Percentiles rank a stretch among this genome's conserved stretches.
Conservation (phyloP, 1,284 basidiomycete genomes). For the Ustilago loliicola region DNA sequence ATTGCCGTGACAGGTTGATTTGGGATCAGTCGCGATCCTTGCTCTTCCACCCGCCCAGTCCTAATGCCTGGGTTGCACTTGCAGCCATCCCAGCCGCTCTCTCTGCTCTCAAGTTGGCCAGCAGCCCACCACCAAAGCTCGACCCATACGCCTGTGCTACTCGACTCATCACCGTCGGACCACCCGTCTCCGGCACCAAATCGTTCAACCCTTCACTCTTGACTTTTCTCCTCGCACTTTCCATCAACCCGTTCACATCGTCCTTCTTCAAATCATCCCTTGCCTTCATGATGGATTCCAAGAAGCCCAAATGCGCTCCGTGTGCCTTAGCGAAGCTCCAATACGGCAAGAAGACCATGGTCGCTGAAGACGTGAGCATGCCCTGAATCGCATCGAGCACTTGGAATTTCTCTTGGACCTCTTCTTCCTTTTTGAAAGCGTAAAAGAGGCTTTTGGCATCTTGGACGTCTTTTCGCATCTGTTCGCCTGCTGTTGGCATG, state of each 20-base stretch:
- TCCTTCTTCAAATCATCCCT: slow-evolving; percentile 90
- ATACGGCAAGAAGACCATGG: slow-evolving; percentile 92
- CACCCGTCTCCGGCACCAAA: slow-evolving; percentile 56
- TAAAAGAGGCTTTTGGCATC: slow-evolving; percentile 85
- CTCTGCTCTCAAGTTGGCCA: slow-evolving; percentile 38
- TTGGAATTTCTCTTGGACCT: slow-evolving; percentile 86
- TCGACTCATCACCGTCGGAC: slow-evolving; percentile 62
- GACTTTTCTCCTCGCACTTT: slow-evolving; percentile 89
- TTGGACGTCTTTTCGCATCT: slow-evolving; percentile 85
- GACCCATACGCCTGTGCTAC: slow-evolving; percentile 56
- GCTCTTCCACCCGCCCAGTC: slow-evolving; percentile 48
- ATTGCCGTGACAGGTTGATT: neutral
- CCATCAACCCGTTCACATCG: slow-evolving; percentile 91
- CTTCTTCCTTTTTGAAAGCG: slow-evolving; percentile 81
- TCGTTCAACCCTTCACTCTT: slow-evolving; percentile 71
- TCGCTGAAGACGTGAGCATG: slow-evolving; percentile 88
- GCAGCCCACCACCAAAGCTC: slow-evolving; percentile 40
- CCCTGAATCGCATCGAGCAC: slow-evolving; percentile 82
- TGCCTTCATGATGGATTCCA: slow-evolving; percentile 88
- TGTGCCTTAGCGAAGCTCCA: slow-evolving; percentile 94
- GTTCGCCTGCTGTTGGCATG: slow-evolving; percentile 85
- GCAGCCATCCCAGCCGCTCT: slow-evolving; percentile 45
- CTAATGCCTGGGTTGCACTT: slow-evolving; percentile 35
- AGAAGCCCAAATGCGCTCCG: slow-evolving; percentile 91
- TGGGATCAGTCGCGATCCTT: slow-evolving; percentile 21